Base-by-base conservation (phyloP, 2,329 filamentous ascomycete species). In the Sporothrix brunneoviolacea region DNA sequence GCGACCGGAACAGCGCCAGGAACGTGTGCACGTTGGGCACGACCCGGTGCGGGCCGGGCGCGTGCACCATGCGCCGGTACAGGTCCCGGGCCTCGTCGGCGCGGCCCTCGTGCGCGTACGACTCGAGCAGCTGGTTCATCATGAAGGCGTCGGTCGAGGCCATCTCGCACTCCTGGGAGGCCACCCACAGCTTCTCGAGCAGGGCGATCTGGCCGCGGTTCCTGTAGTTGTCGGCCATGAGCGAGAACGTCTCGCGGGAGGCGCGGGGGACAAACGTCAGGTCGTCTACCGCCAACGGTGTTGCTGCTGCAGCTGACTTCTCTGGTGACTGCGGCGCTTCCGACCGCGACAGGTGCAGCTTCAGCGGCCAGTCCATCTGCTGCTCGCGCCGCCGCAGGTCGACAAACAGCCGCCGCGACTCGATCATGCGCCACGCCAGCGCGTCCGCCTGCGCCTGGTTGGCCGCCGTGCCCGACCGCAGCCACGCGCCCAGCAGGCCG, bases 381-480 rank as follows among this genome's bases (percentile, higher is more conserved):
- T 57, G 50, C 33, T 62, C 56, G 19, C 65, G 64, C 59, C 67
- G 61, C 60, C 75, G 71, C 38, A 68, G 63, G 56, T 73, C 69
- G n/a, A 88, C 78, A 59, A 82, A 79, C 28, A 80, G 72, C 41
- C 88, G 71, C 27, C 86, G 80, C 27, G 79, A 70, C 45, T 81
- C 74, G 54, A 93, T 82, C 88, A 93, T 91, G 49, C 77, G 72
- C 86, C 86, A 90, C 3, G 79, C 87, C 48, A 89, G 71, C 33
- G 72, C 66, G 59, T 90, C 85, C 3, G 85, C 88, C 59, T 77
- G 78, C 44, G 76, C 68, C 47, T 79, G 67, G 48, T 82, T 70
- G 19, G 69, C 68, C 2, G 70, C 69, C 7, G 70, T 77, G 19
- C 79, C 79, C 6, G 80, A 75, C 41, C 88, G 79, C 46, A 93